Evolutionary conservation across 768 basidiomycete species (phyloP), one percentile per base, ranked within the genome.

Genomic region (Suillus luteus): DNA sequence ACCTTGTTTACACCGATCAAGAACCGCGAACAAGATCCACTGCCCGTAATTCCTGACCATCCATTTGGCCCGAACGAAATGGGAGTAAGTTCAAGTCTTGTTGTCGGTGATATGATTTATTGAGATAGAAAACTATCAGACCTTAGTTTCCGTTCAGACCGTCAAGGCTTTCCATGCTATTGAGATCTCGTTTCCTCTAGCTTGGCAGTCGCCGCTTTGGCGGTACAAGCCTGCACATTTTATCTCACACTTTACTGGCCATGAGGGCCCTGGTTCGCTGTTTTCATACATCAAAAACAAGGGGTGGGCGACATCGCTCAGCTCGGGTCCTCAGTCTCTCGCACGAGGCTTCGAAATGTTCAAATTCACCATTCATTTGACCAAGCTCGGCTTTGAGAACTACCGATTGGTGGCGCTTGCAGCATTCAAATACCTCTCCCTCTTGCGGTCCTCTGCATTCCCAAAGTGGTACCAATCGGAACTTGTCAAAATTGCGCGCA

Each of bases 211-310:
- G 62, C 84, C 83, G 62, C 75, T 87, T 70, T 86, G 93, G 92
- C 84, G 86, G 69, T 79, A 87, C 74, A 91, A 96, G 76, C 95
- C 96, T 5, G 85, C 81, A 6, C 75, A 84, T 61, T 90, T 93
- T 74, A 72, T 98, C 27, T 82, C 86, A 4, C 92, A 95, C 71
- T 88, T 96, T 70, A 76, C 95, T 38, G 95, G 95, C 0, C 94
- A 98, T 71, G 95, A 98, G 77, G 95, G 95, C 1, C 87, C 90
- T 41, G 96, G 96, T 1, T 98, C 96, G 1, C 77, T 99, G 37
- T 84, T 92, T 69, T 93, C 95, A 1, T 94, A 95, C 73, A 82
- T 99, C 62, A 99, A 96, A 78, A 81, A 82, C 65, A 91, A 90
- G 71, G 92, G 93, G 2, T 96, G 95, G 94, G 83, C 91, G 43